Conservation (phyloP, 495 filamentous ascomycete genomes). For the Aspergillus carlsbadensis region DNA sequence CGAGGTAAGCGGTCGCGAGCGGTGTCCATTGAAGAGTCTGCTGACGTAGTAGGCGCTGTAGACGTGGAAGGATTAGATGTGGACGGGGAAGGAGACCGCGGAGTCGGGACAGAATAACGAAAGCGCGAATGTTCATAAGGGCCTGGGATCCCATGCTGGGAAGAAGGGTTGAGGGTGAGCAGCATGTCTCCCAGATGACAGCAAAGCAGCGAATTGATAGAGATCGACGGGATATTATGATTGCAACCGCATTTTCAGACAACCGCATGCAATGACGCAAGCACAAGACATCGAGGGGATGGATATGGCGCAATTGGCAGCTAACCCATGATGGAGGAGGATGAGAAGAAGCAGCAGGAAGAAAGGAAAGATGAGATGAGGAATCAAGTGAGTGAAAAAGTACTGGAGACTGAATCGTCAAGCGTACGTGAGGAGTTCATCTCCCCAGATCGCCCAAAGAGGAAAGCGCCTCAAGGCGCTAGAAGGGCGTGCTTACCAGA, state of each 20-base stretch:
- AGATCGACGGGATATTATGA: conserved; percentile 5
- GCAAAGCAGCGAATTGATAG: not conserved
- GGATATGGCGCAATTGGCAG: not conserved
- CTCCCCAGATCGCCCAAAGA: conserved; percentile 22
- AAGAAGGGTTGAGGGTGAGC: conserved; percentile 42
- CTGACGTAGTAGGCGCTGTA: conserved; percentile 18
- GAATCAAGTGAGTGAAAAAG: not conserved
- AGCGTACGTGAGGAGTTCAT: conserved; percentile 1
- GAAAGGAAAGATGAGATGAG: not conserved
- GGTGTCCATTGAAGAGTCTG: conserved; percentile 33
- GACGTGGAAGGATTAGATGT: conserved; percentile 10
- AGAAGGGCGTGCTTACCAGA: conserved; percentile 15
- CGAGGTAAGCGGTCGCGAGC: conserved; percentile 39
- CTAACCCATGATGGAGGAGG: not conserved
- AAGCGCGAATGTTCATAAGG: conserved; percentile 40
- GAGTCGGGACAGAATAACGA: conserved; percentile 32
- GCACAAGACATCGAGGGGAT: conserved; percentile 11
- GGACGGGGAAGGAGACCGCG: conserved; percentile 31
- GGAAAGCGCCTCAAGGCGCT: conserved; percentile 19
- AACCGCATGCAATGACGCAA: conserved; percentile 8
- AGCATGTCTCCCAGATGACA: conserved; percentile 28
- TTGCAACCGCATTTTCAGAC: conserved; percentile 8
- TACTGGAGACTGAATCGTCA: not conserved
- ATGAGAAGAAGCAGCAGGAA: not conserved
- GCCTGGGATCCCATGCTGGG: conserved; percentile 39